Evolutionary conservation across 345 rosid genomes (phyloP).

Genomic region (Bruguiera sexangula): DNA sequence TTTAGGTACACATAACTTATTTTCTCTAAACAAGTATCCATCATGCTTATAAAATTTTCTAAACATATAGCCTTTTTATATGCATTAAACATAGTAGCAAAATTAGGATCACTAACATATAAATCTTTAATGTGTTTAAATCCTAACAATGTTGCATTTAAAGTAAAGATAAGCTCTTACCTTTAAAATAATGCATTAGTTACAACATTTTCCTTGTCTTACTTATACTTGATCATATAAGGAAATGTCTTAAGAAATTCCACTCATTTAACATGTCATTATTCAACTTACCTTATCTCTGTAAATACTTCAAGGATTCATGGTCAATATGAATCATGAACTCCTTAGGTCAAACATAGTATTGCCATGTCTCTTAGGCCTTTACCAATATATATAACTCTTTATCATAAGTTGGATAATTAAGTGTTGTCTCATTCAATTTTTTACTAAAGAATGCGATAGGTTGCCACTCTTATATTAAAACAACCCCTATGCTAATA

Average conservation of each 20-base stretch:
- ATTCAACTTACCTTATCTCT: background rate
- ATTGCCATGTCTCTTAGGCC: background rate
- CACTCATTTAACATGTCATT: background rate
- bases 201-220: background rate
- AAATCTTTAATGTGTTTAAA: too few relatives aligned
- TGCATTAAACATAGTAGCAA: too few relatives aligned
- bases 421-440: background rate
- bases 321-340: background rate
- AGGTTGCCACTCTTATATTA: background rate
- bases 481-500: background rate
- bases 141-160: too few relatives aligned
- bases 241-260: background rate
- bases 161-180: too few relatives aligned
- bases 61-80: too few relatives aligned
- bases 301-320: background rate
- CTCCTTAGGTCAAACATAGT: background rate
- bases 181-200: background rate
- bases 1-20: too few relatives aligned
- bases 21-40: too few relatives aligned
- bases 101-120: too few relatives aligned
- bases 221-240: too few relatives aligned
- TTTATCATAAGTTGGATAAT: constrained; percentile 8
- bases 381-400: background rate
- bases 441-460: constrained; percentile 4
- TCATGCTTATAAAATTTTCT: too few relatives aligned